Base-by-base conservation (phyloP, 495 filamentous ascomycete species). In the Choiromyces venosus region DNA sequence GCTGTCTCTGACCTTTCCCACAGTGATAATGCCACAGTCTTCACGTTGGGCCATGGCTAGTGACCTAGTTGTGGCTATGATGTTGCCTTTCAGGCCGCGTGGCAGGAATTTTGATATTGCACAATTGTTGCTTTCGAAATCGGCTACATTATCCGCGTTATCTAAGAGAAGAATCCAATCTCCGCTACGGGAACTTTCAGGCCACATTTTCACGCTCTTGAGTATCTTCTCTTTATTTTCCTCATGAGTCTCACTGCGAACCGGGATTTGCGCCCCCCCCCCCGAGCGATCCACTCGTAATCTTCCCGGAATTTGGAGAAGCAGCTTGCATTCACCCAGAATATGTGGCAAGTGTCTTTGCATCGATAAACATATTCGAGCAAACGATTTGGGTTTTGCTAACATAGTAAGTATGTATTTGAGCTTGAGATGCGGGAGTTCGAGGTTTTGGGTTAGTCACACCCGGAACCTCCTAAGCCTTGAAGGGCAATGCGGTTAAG, bases 161-260 rank as follows among this genome's bases (percentile, higher is more conserved):
- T 77, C 74, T 29, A 77, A 40, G 52, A 75, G 68, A 80, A 85
- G 81, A 81, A 87, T 87, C 75, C 74, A 77, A 52, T 76, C 65
- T 37, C 65, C 65, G 16, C 74, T 77, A 29, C 18, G 42, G 35
- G 35, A 29, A 25, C 69, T 69, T 37, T 76, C 75, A 16, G 76
- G 29, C 75, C 75, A 77, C 21, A 56, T 16, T 18, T 76, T 77
- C 10, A 76, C 74, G 40, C 33, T 35, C 25, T 33, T 29, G 40
- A 68, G 71, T 36, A 42, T n/a, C 29, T 37, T 19, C 40, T 16
- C 71, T 67, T 38, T 35, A 37, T 5, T 72, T 72, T 25, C 21
- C 21, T 72, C 44, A 6, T 16, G 29, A 38, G 42, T 21, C 19
- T 68, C 7, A 25, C 10, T 56, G 0, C 39, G 36, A 0, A 29